Conservation (phyloP, 2,329 filamentous ascomycete species). For the Neofusicoccum parvum region DNA sequence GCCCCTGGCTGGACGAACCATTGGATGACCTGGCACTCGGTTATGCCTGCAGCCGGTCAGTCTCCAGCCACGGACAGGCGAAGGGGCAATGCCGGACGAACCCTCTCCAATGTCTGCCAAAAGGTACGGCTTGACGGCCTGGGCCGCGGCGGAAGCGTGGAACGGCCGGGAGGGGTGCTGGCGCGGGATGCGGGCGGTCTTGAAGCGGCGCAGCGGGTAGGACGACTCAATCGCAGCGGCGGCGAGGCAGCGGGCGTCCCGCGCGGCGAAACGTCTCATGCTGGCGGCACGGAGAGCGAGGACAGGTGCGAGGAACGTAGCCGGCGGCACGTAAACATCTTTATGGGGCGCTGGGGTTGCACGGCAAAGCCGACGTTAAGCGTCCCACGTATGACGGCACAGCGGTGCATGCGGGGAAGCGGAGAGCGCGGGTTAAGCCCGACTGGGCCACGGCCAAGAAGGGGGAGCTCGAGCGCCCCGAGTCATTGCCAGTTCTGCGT, state of each 20-base stretch:
- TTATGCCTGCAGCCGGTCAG: constrained; percentile 67
- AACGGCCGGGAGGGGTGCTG: constrained; percentile 26
- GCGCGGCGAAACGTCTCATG: constrained; percentile 15
- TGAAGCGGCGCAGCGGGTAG: constrained; percentile 10
- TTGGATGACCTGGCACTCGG: constrained; percentile 98
- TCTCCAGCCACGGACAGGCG: not conserved
- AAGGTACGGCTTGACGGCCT: constrained; percentile 74
- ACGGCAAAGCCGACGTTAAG: constrained; percentile 21
- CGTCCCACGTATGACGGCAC: not conserved
- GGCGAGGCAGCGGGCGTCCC: not conserved
- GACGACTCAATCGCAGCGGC: not conserved
- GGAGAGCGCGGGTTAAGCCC: constrained; percentile 6
- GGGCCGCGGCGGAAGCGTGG: constrained; percentile 33
- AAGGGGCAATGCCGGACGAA: constrained; percentile 37
- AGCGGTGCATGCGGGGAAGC: constrained; percentile 12
- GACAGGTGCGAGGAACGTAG: not conserved
- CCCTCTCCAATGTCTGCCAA: constrained; percentile 87
- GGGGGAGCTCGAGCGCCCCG: constrained; percentile 4
- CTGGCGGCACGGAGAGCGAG: not conserved
- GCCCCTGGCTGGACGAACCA: constrained; percentile 98
- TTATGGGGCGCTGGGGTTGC: constrained; percentile 6
- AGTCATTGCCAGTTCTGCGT: not conserved
- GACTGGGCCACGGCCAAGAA: not conserved
- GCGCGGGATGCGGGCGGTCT: constrained; percentile 4
- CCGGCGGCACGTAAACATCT: constrained; percentile 8